Percentiles rank a stretch among this genome's conserved stretches.
These are phyloP conservation scores for Geranium rotundifolium DNA, from an alignment of 345 rosid genomes.

Conservation along the genomic window DNA sequence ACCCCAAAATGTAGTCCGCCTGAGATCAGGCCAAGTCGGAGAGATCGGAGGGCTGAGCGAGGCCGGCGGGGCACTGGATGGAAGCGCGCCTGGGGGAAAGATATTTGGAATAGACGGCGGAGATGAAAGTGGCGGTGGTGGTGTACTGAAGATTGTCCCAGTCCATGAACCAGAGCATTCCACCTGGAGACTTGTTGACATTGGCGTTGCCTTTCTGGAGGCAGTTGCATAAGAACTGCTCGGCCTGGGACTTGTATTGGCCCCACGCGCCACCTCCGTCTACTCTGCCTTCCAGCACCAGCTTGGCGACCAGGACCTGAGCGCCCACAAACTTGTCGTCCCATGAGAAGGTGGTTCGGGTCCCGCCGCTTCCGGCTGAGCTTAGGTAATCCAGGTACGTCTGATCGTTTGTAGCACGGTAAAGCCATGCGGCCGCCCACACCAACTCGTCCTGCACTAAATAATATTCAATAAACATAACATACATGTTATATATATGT, in stretches of 20 bases:
- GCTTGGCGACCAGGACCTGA: constrained; percentile 28
- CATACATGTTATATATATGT: too few relatives aligned
- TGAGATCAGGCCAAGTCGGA: constrained; percentile 27
- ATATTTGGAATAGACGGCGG: constrained; percentile 19
- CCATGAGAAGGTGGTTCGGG: constrained; percentile 22
- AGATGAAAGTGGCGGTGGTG: constrained; percentile 19
- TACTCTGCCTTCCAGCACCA: constrained; percentile 15
- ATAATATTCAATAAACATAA: too few relatives aligned
- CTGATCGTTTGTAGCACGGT: constrained; percentile 20
- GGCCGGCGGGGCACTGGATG: constrained; percentile 28
- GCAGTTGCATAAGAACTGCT: constrained; percentile 39
- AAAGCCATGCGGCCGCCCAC: constrained; percentile 46
- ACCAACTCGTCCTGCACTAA: constrained; percentile 28
- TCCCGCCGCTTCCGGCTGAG: constrained; percentile 5
- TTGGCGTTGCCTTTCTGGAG: constrained; percentile 33
- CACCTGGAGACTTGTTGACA: constrained; percentile 22
- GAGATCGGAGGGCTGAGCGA: constrained; percentile 18
- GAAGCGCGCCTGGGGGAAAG: constrained; percentile 16
- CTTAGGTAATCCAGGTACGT: constrained; percentile 15
- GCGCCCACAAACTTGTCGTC: constrained; percentile 27
- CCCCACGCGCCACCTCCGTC: constrained; percentile 4
- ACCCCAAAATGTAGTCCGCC: constrained; percentile 44
- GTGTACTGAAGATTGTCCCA: constrained; percentile 27
- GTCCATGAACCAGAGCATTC: constrained; percentile 21
- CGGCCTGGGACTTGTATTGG: constrained; percentile 30